Conservation (phyloP, 495 filamentous ascomycete species). For the Aspergillus sclerotiicarbonarius region DNA sequence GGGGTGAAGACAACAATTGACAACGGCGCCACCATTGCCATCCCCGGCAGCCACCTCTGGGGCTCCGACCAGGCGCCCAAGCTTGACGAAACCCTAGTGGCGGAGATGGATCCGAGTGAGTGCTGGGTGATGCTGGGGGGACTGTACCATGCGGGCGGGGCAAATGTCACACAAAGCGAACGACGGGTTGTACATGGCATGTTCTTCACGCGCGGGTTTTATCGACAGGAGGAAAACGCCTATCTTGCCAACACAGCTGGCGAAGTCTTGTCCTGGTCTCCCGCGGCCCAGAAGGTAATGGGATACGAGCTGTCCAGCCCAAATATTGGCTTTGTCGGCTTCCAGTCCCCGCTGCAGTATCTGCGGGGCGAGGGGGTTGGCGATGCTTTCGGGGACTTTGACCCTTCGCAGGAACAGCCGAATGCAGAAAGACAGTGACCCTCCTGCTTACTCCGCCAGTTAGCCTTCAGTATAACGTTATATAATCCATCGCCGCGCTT, state of each 20-base stretch:
- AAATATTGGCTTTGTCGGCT: slow-evolving; percentile 24
- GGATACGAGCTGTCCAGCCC: slow-evolving; percentile 22
- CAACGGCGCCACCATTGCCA: slow-evolving; percentile 32
- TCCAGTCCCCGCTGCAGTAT: slow-evolving; percentile 22
- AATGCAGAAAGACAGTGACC: not conserved
- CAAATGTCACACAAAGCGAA: slow-evolving; percentile 15
- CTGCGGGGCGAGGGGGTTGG: slow-evolving; percentile 16
- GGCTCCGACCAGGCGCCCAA: slow-evolving; percentile 16
- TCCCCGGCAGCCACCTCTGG: slow-evolving; percentile 23
- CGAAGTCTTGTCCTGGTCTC: slow-evolving; percentile 21
- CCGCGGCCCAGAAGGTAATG: slow-evolving; percentile 21
- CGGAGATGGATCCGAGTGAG: slow-evolving; percentile 20
- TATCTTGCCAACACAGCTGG: slow-evolving; percentile 18
- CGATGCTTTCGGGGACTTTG: slow-evolving; percentile 22
- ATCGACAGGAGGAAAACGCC: slow-evolving; percentile 22
- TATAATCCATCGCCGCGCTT: too few relatives aligned
- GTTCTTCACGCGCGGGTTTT: slow-evolving; percentile 21
- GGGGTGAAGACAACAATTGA: slow-evolving; percentile 29
- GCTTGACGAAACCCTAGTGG: slow-evolving; percentile 11
- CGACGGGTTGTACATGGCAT: slow-evolving; percentile 19
- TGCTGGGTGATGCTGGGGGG: slow-evolving; percentile 25
- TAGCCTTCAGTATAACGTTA: too few relatives aligned
- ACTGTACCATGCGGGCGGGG: slow-evolving; percentile 22
- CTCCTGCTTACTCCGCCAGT: too few relatives aligned
- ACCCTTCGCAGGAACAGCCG: slow-evolving; percentile 11